A percentile compares a stretch with the other conserved stretches of the same genome.
Evolutionary conservation across 1,139 yeast species (phyloP).

Genomic region (Kodamaea arcana): DNA sequence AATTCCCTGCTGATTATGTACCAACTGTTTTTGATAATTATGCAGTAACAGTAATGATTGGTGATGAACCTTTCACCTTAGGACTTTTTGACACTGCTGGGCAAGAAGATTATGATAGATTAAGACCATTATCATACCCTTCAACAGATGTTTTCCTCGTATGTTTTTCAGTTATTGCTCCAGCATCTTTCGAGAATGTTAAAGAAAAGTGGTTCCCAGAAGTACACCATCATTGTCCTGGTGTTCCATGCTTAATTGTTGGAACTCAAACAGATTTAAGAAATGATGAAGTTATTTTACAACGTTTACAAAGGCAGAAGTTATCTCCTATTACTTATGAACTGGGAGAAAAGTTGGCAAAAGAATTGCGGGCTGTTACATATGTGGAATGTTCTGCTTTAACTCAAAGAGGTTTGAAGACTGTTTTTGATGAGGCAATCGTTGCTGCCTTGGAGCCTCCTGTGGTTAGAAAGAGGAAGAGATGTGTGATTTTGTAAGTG

Average conservation of each 20-base stretch:
- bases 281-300: conserved; percentile 85
- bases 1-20: conserved; percentile 91
- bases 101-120: conserved; percentile 96
- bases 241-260: conserved; percentile 92
- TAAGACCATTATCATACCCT: conserved; percentile 94
- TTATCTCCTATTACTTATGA: conserved; percentile 82
- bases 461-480: conserved; percentile 74
- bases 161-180: conserved; percentile 92
- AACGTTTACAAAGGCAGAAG: conserved; percentile 86
- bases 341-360: conserved; percentile 88
- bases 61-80: conserved; percentile 95
- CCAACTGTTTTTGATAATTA: conserved; percentile 96
- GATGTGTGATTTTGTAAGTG: conserved; percentile 49
- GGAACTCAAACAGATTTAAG: conserved; percentile 96
- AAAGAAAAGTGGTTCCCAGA: conserved; percentile 99
- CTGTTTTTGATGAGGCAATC: conserved; percentile 95
- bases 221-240: conserved; percentile 97
- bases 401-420: conserved; percentile 92
- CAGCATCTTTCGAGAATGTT: conserved; percentile 97
- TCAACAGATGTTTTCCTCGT: conserved; percentile 94
- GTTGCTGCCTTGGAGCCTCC: conserved; percentile 95
- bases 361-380: conserved; percentile 90
- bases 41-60: conserved; percentile 97
- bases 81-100: conserved; percentile 98
- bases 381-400: conserved; percentile 98